Percentiles rank a stretch among this genome's conserved stretches.
Conservation (phyloP, 2,329 filamentous ascomycete genomes). For the Microsporum canis region DNA sequence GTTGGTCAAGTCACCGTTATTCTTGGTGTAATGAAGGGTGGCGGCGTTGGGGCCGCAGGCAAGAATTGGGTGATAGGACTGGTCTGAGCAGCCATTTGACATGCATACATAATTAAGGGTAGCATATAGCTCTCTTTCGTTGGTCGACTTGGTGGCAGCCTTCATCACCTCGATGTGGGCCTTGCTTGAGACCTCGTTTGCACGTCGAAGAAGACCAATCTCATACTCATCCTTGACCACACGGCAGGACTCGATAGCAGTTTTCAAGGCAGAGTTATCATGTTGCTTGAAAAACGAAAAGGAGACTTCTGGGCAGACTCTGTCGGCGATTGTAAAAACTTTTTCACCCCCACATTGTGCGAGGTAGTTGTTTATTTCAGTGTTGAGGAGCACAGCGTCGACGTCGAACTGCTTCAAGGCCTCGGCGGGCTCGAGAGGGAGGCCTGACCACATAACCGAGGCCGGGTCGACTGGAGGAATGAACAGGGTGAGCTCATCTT, state of each 20-base stretch:
- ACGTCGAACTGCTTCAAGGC: slow-evolving; percentile 69
- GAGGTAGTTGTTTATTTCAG: slow-evolving; percentile 64
- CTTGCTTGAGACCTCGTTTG: slow-evolving; percentile 65
- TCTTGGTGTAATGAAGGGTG: slow-evolving; percentile 75
- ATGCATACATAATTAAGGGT: slow-evolving; percentile 64
- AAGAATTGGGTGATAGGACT: slow-evolving; percentile 83
- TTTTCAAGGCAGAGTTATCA: slow-evolving; percentile 49
- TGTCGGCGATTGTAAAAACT: slow-evolving; percentile 66
- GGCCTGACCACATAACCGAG: slow-evolving; percentile 82
- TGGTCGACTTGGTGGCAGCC: slow-evolving; percentile 51
- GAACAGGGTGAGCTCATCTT: slow-evolving; percentile 67
- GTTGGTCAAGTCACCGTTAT: slow-evolving; percentile 59
- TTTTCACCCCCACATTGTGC: slow-evolving; percentile 40
- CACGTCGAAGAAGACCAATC: slow-evolving; percentile 65
- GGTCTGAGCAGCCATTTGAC: slow-evolving; percentile 57
- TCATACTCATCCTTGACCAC: slow-evolving; percentile 82
- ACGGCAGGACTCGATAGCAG: slow-evolving; percentile 67
- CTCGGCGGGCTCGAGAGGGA: slow-evolving; percentile 66
- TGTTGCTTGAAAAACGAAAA: slow-evolving; percentile 60
- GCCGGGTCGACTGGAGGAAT: slow-evolving; percentile 82
- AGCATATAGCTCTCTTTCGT: slow-evolving; percentile 75
- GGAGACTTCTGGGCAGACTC: slow-evolving; percentile 59
- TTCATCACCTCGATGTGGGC: slow-evolving; percentile 66
- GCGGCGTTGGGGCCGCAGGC: slow-evolving; percentile 72
- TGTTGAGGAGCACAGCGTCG: slow-evolving; percentile 61